These are phyloP conservation scores for Pezicula carpinea DNA, from an alignment of 2,329 filamentous ascomycete species.

Conservation along the genomic window DNA sequence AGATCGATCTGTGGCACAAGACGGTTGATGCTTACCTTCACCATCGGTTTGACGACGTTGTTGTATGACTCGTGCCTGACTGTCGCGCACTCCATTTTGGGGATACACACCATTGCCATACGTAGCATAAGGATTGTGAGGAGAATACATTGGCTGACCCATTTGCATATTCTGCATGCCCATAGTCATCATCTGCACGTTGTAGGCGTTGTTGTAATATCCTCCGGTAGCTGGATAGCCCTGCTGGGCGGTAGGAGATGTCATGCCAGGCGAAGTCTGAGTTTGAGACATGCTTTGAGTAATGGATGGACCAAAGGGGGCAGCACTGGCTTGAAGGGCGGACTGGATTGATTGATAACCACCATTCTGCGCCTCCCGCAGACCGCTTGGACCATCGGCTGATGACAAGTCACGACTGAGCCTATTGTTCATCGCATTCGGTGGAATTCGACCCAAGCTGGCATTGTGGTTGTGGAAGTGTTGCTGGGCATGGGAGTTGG, in stretches of 20 bases:
- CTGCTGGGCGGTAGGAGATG: constrained; percentile 23
- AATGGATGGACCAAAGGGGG: constrained; percentile 68
- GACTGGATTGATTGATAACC: constrained; percentile 61
- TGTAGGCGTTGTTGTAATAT: constrained; percentile 32
- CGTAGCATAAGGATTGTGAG: constrained; percentile 47
- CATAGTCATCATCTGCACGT: constrained; percentile 59
- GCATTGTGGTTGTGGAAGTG: constrained; percentile 70
- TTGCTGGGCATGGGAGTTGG: constrained; percentile 56
- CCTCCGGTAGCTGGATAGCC: constrained; percentile 20
- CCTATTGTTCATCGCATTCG: constrained; percentile 58
- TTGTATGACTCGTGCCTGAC: constrained; percentile 70
- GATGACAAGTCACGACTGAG: constrained; percentile 65
- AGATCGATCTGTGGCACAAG: background rate
- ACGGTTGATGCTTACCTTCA: constrained; percentile 48
- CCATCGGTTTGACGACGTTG: constrained; percentile 70
- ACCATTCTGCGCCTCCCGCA: constrained; percentile 38
- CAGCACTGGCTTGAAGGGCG: constrained; percentile 72
- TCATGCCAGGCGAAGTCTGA: constrained; percentile 20
- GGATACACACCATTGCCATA: constrained; percentile 19
- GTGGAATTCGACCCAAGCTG: constrained; percentile 74
- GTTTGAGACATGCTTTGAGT: constrained; percentile 31
- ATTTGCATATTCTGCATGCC: constrained; percentile 65
- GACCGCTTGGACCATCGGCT: constrained; percentile 15
- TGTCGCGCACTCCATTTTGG: constrained; percentile 58
- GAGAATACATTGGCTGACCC: constrained; percentile 47